These are phyloP conservation scores for Allantophomopsis cytisporea DNA, from an alignment of 2,329 filamentous ascomycete genomes.

Conservation along the genomic window DNA sequence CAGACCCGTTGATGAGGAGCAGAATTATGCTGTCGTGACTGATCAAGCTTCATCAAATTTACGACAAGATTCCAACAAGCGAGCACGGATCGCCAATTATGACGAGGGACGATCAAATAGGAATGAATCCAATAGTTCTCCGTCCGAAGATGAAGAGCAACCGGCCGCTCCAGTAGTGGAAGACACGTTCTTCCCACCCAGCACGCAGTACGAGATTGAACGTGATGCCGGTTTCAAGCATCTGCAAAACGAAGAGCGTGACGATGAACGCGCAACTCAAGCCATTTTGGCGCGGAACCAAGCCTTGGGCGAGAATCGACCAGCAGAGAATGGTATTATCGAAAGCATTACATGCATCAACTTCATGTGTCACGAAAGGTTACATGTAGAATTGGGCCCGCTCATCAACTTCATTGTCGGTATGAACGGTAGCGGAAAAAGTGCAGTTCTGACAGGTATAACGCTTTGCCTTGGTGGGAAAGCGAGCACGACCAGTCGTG, in stretches of 20 bases:
- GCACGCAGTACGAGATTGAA: constrained; percentile 48
- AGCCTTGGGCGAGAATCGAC: constrained; percentile 50
- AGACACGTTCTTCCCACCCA: constrained; percentile 15
- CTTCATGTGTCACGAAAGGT: constrained; percentile 87
- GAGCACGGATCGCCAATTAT: constrained; percentile 17
- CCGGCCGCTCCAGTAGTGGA: constrained; percentile 6
- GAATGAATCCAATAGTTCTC: constrained; percentile 3
- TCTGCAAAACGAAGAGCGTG: constrained; percentile 38
- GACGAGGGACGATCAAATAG: background rate
- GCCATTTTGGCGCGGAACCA: constrained; percentile 32
- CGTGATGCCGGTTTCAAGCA: constrained; percentile 46
- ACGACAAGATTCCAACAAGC: constrained; percentile 23
- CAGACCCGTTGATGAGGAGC: constrained; percentile 17
- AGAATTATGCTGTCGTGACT: constrained; percentile 18
- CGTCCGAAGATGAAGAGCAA: constrained; percentile 14
- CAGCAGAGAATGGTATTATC: constrained; percentile 75
- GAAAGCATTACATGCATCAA: constrained; percentile 79
- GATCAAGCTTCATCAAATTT: constrained; percentile 15
- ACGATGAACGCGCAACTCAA: constrained; percentile 53
- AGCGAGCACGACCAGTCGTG: constrained; percentile 83
- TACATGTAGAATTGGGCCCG: constrained; percentile 77
- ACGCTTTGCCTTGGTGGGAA: constrained; percentile 93
- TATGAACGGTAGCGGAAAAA: constrained; percentile 96
- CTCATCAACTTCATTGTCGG: constrained; percentile 97
- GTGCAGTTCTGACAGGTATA: constrained; percentile 83